These are phyloP conservation scores for Diplodia corticola DNA, from an alignment of 2,329 filamentous ascomycete genomes.

Conservation along the genomic window DNA sequence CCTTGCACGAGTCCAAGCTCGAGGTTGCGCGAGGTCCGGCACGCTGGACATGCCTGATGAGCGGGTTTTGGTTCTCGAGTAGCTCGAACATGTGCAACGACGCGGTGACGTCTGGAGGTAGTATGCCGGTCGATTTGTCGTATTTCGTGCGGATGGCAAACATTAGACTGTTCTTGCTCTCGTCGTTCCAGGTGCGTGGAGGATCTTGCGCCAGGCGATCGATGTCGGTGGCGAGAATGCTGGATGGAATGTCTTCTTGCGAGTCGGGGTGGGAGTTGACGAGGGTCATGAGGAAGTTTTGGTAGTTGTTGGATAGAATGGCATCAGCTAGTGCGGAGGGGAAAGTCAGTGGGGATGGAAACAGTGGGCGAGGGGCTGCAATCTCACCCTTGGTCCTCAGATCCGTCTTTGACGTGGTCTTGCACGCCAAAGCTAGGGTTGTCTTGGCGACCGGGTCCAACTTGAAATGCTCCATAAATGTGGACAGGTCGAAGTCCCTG, in stretches of 20 bases:
- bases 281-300: slow-evolving; percentile 74
- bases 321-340: slow-evolving; percentile 69
- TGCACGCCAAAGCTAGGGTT: slow-evolving; percentile 84
- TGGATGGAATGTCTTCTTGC: slow-evolving; percentile 65
- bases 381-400: slow-evolving; percentile 81
- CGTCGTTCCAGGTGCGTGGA: slow-evolving; percentile 79
- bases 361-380: neutral
- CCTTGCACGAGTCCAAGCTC: slow-evolving; percentile 69
- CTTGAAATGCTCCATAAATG: slow-evolving; percentile 95
- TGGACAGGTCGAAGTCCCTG: slow-evolving; percentile 92
- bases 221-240: slow-evolving; percentile 76
- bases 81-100: slow-evolving; percentile 69
- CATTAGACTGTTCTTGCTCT: slow-evolving; percentile 67
- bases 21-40: slow-evolving; percentile 73
- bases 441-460: slow-evolving; percentile 86
- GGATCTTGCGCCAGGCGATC: slow-evolving; percentile 86
- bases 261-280: slow-evolving; percentile 59
- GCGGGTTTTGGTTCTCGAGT: slow-evolving; percentile 59
- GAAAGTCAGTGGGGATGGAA: slow-evolving; percentile 26
- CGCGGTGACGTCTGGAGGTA: slow-evolving; percentile 69
- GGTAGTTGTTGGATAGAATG: slow-evolving; percentile 79
- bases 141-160: slow-evolving; percentile 69
- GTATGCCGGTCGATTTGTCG: slow-evolving; percentile 47
- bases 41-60: slow-evolving; percentile 67
- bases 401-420: slow-evolving; percentile 75